Evolutionary conservation across 2,329 filamentous ascomycete genomes (phyloP).

Genomic region (Aspergillus brunneoviolaceus): DNA sequence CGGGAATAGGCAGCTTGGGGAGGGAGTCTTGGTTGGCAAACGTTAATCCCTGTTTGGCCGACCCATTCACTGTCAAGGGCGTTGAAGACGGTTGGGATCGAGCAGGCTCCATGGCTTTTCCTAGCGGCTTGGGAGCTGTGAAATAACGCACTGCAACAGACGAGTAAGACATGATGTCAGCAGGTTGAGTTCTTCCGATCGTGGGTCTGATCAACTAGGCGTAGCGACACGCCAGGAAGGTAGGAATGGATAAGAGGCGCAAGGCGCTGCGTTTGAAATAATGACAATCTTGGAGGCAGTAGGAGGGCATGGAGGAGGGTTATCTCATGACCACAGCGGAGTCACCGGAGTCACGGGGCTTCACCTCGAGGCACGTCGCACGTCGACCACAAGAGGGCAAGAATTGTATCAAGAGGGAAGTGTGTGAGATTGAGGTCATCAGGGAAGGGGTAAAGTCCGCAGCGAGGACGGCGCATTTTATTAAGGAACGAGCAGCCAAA

Average conservation of each 20-base stretch:
- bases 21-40: slow-evolving; percentile 86
- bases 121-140: slow-evolving; percentile 69
- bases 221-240: slow-evolving; percentile 73
- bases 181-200: slow-evolving; percentile 16
- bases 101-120: slow-evolving; percentile 61
- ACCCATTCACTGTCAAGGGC: slow-evolving; percentile 25
- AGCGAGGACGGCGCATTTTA: neutral
- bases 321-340: slow-evolving; percentile 44
- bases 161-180: slow-evolving; percentile 60
- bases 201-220: slow-evolving; percentile 50
- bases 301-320: slow-evolving; percentile 65
- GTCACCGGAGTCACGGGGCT: slow-evolving; percentile 15
- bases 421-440: neutral
- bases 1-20: slow-evolving; percentile 89
- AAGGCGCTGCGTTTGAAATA: slow-evolving; percentile 91
- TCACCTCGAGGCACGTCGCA: slow-evolving; percentile 8
- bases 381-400: slow-evolving; percentile 1
- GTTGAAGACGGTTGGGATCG: slow-evolving; percentile 24
- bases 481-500: neutral
- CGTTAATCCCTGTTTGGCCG: slow-evolving; percentile 69
- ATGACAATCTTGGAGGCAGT: slow-evolving; percentile 82
- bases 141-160: slow-evolving; percentile 69
- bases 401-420: slow-evolving; percentile 1
- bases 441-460: neutral
- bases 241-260: slow-evolving; percentile 80